These are phyloP conservation scores for Lasiodiplodia sp. DNA, from an alignment of 2,329 filamentous ascomycete genomes.

Conservation along the genomic window DNA sequence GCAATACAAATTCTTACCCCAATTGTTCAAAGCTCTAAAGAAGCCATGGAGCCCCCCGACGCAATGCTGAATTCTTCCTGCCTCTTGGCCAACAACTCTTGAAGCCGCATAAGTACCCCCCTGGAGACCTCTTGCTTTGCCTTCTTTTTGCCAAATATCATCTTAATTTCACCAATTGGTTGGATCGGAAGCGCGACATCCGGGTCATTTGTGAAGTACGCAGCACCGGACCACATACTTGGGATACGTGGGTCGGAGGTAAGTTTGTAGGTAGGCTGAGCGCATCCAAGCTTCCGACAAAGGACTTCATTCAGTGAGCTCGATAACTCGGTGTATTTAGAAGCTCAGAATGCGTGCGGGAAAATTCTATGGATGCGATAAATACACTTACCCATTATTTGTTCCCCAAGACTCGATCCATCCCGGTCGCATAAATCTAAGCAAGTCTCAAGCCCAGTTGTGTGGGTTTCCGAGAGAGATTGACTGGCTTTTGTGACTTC, in stretches of 20 bases:
- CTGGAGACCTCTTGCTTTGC: constrained; percentile 58
- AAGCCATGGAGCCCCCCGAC: constrained; percentile 10
- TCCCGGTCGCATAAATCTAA: too few species aligned
- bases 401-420: too few species aligned
- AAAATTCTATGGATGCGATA: too few species aligned
- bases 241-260: constrained; percentile 26
- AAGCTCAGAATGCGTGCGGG: too few species aligned
- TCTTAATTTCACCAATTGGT: constrained; percentile 51
- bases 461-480: too few species aligned
- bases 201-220: constrained; percentile 39
- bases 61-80: constrained; percentile 32
- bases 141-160: constrained; percentile 57
- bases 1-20: too few species aligned
- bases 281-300: constrained; percentile 23
- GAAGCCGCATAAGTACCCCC: constrained; percentile 48
- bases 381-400: too few species aligned
- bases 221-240: constrained; percentile 45
- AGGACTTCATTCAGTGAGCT: background rate
- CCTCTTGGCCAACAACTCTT: constrained; percentile 41
- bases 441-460: too few species aligned
- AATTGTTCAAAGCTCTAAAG: too few species aligned
- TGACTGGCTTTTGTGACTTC: too few species aligned
- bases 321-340: too few species aligned
- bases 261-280: constrained; percentile 6
- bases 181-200: constrained; percentile 41